These are phyloP conservation scores for Sugiyamaella japonica DNA, from an alignment of 1,139 yeast species.

Conservation along the genomic window DNA sequence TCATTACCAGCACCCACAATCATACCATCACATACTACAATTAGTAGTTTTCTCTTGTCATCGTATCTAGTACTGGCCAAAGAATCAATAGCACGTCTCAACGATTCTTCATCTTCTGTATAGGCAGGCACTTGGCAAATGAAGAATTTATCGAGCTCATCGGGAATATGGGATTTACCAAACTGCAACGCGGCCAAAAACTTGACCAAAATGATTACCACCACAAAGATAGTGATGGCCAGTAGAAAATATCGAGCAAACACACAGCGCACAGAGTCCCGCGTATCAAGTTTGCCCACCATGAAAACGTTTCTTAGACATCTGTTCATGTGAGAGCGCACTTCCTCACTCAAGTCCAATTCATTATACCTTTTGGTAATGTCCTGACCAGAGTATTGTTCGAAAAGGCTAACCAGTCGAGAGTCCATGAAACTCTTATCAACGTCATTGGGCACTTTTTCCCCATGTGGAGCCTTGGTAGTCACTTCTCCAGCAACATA, in stretches of 20 bases:
- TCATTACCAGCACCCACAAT: conserved; percentile 48
- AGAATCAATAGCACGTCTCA: conserved; percentile 47
- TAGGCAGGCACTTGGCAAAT: conserved; percentile 48
- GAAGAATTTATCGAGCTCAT: conserved; percentile 43
- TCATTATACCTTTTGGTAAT: conserved; percentile 36
- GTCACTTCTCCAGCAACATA: conserved; percentile 43
- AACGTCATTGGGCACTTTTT: conserved; percentile 30
- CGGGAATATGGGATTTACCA: conserved; percentile 39
- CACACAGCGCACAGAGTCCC: conserved; percentile 41
- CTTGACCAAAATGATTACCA: conserved; percentile 40
- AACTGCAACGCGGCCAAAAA: conserved; percentile 46
- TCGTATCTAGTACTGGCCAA: conserved; percentile 44
- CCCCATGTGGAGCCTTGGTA: conserved; percentile 38
- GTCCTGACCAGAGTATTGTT: conserved; percentile 42
- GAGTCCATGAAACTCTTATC: conserved; percentile 39
- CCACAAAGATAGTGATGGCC: conserved; percentile 44
- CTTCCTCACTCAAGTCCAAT: conserved; percentile 33
- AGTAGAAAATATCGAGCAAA: conserved; percentile 46
- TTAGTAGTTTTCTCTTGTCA: conserved; percentile 44
- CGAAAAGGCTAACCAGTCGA: conserved; percentile 37
- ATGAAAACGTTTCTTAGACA: conserved; percentile 44
- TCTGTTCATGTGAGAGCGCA: conserved; percentile 34
- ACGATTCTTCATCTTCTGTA: conserved; percentile 46
- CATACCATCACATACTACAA: conserved; percentile 47
- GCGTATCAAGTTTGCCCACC: conserved; percentile 45